These are phyloP conservation scores for Ceriops decandra DNA, from an alignment of 345 rosid species.

Conservation along the genomic window DNA sequence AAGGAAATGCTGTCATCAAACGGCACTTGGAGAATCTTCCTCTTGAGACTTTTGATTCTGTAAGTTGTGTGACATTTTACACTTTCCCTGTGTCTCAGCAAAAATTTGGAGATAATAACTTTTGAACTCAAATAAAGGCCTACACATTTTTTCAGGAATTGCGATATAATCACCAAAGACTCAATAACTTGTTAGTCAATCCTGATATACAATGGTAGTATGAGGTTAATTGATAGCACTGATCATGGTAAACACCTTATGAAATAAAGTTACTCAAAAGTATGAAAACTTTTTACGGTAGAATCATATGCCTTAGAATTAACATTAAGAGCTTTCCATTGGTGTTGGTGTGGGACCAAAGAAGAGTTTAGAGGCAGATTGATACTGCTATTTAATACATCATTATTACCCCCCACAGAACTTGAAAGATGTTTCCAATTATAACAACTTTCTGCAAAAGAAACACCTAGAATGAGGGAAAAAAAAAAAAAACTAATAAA, in stretches of 20 bases:
- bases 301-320: neutral
- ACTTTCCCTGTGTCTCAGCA: neutral
- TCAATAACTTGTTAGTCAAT: neutral
- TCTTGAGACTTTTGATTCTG: conserved; percentile 91
- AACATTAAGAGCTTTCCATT: neutral
- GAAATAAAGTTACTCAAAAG: neutral
- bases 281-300: neutral
- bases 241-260: neutral
- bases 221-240: neutral
- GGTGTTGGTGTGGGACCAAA: neutral
- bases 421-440: too few relatives aligned
- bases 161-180: neutral
- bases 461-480: too few relatives aligned
- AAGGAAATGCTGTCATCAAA: conserved; percentile 79
- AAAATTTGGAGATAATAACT: neutral
- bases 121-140: conserved; percentile 3
- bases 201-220: neutral
- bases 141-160: conserved; percentile 3
- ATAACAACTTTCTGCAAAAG: too few relatives aligned
- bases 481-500: too few relatives aligned
- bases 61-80: conserved; percentile 39
- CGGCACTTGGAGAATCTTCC: conserved; percentile 85
- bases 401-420: too few relatives aligned
- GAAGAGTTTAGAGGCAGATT: neutral
- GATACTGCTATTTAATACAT: too few relatives aligned